A percentile compares a stretch with the other conserved stretches of the same genome.
phyloP scores from a whole-genome alignment of 1,284 basidiomycete species.

The Cutaneotrichosporon sp. region DNA sequence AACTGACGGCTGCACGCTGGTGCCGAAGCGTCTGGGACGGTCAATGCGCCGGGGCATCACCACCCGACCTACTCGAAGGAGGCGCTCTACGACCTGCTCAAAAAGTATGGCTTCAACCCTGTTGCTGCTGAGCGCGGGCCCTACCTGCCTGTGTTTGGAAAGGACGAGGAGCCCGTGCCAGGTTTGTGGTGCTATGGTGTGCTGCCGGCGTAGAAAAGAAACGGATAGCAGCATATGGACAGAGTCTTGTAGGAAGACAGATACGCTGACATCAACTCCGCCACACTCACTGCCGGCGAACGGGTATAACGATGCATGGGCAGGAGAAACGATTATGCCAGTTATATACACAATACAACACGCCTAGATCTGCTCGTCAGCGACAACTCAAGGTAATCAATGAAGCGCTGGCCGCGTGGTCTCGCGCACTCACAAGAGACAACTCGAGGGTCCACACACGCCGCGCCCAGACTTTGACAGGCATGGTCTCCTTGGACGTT shows the following conservation, averaged over 20 bases:
- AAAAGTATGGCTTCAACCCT: constrained; percentile 21
- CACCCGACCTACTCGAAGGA: constrained; percentile 15
- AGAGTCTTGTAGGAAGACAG: no score
- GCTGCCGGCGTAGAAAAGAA: background rate
- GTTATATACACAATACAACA: constrained; percentile 10
- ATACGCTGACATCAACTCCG: no score
- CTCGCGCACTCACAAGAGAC: constrained; percentile 65
- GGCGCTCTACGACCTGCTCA: constrained; percentile 11
- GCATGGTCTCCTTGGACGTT: constrained; percentile 52
- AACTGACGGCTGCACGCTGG: background rate
- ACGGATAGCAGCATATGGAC: no score
- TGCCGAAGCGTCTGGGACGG: constrained; percentile 11
- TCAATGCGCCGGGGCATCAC: constrained; percentile 28
- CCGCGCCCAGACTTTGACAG: constrained; percentile 88
- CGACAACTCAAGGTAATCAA: no score
- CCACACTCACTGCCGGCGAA: background rate
- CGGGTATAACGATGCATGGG: constrained; percentile 3
- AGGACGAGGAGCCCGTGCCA: constrained; percentile 5
- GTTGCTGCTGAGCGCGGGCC: background rate
- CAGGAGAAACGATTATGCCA: background rate
- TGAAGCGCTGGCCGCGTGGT: no score
- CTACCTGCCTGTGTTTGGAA: background rate
- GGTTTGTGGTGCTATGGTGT: constrained; percentile 5
- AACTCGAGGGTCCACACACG: constrained; percentile 98
- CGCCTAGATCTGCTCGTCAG: constrained; percentile 6